Base-by-base conservation (phyloP, 768 basidiomycete genomes). In the Pisolithus tinctorius region DNA sequence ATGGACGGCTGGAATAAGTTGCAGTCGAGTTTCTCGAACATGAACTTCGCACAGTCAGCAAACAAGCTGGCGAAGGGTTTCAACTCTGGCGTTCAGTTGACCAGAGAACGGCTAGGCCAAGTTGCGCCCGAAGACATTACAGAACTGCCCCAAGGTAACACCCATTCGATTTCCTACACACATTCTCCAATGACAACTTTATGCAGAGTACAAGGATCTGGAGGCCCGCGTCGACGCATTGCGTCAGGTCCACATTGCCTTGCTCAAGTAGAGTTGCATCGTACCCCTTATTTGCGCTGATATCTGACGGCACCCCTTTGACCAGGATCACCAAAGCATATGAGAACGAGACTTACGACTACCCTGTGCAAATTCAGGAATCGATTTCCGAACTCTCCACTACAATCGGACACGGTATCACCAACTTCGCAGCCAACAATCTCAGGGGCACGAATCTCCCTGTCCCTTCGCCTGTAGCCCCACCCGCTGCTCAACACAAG, bases 181-280 rank as follows among this genome's bases (percentile, higher is more conserved):
- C 26, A 26, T 45, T 39, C 42, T 50, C 17, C 41, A 13, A 36
- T 48, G 16, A 45, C 27, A 37, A 17, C 38, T n/a, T 20, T 6
- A 23, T 55, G n/a, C 73, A 90, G 95, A 99, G 68, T 99, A 98
- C 78, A 93, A 86, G 62, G 91, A 95, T 64, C 83, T 99, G 57
- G 96, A 99, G 70, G 77, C 84, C 43, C 86, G 92, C 50, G 96
- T 98, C 38, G 96, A 99, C 69, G 92, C 91, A 29, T 81, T 99
- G 48, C 81, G 83, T 57, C 72, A 78, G 42, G 86, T 90, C 4
- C 93, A 95, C 63, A 63, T 86, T 48, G 63, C 78, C 3, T 55
- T 97, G 46, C 77, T 94, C 70, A 96, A 86, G 91, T 88, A 57
- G 49, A 80, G 69, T 27, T 20, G 29, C 51, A 29, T n/a, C 42